Evolutionary conservation across 257 asterid genomes (phyloP), one percentile per base, ranked within the genome.

Genomic region (Solanum sitiens): DNA sequence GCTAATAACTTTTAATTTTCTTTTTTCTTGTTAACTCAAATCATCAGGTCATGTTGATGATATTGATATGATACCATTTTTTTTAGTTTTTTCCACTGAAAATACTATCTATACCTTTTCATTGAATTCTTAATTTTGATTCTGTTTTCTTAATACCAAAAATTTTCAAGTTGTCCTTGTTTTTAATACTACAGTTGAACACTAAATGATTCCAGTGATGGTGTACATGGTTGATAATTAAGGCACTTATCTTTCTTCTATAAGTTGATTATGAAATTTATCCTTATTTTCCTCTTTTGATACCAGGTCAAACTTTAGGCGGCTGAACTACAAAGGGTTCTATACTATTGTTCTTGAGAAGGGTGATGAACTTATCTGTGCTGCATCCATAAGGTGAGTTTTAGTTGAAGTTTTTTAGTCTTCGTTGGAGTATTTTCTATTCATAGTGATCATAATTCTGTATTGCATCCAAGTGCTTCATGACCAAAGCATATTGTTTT

Each of bases 311-410:
- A 96, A 97, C 89, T 92, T 97, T 87, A 95, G 89, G 91, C 94
- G 99, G 91, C 92, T 97, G 91, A 92, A 96, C 94, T 96, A 91
- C 70, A 87, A 84, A 68, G 95, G 98, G 39, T 97, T 97, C 92
- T 95, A 86, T 84, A 96, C 98, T 88, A 45, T 94, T 88, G 82
- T 96, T 91, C 92, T 97, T 73, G 98, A 97, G 95, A 97, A 93
- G 94, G 96, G 93, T 47, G 98, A 96, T 45, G 98, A 95, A 73
- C 88, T 96, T 89, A 93, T 95, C 25, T 84, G 98, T 6, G 98
- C 94, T 32, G 99, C 99, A 85, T 93, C 99, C 65, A 90, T 97
- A 92, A 97, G 99, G 99, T 97, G 87, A 83, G 73, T 85, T 56
- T 89, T 16, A 67, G 87, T 32, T 77, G 83, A 82, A 84, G 30